These are phyloP conservation scores for Liquidambar formosana DNA, from an alignment of 164 flowering plant genomes.

Conservation along the genomic window DNA sequence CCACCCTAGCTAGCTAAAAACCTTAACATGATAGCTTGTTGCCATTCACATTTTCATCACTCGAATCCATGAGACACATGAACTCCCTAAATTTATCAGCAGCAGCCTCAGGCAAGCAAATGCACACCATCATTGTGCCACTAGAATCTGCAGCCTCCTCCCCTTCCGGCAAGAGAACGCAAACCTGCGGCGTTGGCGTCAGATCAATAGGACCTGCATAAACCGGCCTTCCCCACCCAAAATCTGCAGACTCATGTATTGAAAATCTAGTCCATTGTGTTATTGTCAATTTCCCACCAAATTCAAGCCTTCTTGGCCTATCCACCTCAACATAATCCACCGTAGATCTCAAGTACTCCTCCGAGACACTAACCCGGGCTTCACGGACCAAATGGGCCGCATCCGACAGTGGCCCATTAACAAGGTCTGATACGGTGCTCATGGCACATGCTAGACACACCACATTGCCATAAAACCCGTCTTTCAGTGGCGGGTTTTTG, in stretches of 20 bases:
- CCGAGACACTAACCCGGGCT: slow-evolving; percentile 50
- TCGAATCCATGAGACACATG: slow-evolving; percentile 14
- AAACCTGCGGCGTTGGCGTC: slow-evolving; percentile 85
- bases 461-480: slow-evolving; percentile 80
- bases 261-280: slow-evolving; percentile 92
- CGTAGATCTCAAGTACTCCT: slow-evolving; percentile 74
- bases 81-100: slow-evolving; percentile 45
- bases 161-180: slow-evolving; percentile 70
- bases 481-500: slow-evolving; percentile 42
- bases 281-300: slow-evolving; percentile 79
- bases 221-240: slow-evolving; percentile 79
- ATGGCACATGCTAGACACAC: slow-evolving; percentile 70
- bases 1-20: too few species aligned
- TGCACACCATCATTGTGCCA: slow-evolving; percentile 62
- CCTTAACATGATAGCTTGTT: too few species aligned
- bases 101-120: slow-evolving; percentile 80
- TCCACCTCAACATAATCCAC: slow-evolving; percentile 61
- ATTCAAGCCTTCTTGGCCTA: slow-evolving; percentile 69
- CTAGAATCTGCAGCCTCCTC: slow-evolving; percentile 13
- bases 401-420: slow-evolving; percentile 32
- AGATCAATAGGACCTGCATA: slow-evolving; percentile 85
- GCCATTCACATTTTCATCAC: too few species aligned
- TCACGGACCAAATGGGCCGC: slow-evolving; percentile 46
- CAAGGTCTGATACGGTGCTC: slow-evolving; percentile 53
- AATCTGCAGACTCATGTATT: slow-evolving; percentile 73